phyloP scores from a whole-genome alignment of 306 rosid species.

The Prunus mume region DNA sequence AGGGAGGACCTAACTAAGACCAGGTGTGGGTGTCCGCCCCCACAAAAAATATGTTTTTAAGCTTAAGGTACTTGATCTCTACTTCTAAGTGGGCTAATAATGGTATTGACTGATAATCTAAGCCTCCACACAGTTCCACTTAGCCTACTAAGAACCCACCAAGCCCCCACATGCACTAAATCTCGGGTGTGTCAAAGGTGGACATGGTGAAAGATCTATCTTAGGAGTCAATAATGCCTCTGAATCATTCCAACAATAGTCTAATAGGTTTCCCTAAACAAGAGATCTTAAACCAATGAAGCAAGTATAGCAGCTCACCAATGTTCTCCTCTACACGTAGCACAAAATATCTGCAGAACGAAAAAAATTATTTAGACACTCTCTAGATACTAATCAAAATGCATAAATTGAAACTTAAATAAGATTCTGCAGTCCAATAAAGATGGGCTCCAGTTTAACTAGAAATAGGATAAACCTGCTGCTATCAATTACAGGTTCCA shows the following conservation, averaged over 20 bases:
- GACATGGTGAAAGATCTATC: neutral
- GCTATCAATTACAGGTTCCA: slow-evolving; percentile 97
- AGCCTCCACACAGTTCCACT: too few species aligned
- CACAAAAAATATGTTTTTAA: too few species aligned
- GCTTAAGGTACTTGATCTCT: too few species aligned
- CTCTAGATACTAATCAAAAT: slow-evolving; percentile 10
- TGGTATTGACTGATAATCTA: too few species aligned
- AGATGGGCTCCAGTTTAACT: neutral
- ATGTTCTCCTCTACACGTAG: slow-evolving; percentile 95
- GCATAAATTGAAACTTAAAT: slow-evolving; percentile 11
- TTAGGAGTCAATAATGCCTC: neutral
- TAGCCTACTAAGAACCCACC: too few species aligned
- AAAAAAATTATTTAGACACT: slow-evolving; percentile 19
- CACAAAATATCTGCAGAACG: slow-evolving; percentile 82
- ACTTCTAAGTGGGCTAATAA: too few species aligned
- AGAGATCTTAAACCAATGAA: slow-evolving; percentile 18
- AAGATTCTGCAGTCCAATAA: neutral
- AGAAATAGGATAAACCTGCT: slow-evolving; percentile 68
- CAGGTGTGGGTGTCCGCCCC: too few species aligned
- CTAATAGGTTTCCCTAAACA: neutral
- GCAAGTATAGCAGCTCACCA: slow-evolving; percentile 50
- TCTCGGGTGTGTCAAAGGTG: neutral
- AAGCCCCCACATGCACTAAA: too few species aligned
- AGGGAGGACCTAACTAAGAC: too few species aligned
- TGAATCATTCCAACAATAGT: neutral